Conservation (phyloP, 225 moss, liverwort and hornwort species). For the Physcomitrellopsis africana region DNA sequence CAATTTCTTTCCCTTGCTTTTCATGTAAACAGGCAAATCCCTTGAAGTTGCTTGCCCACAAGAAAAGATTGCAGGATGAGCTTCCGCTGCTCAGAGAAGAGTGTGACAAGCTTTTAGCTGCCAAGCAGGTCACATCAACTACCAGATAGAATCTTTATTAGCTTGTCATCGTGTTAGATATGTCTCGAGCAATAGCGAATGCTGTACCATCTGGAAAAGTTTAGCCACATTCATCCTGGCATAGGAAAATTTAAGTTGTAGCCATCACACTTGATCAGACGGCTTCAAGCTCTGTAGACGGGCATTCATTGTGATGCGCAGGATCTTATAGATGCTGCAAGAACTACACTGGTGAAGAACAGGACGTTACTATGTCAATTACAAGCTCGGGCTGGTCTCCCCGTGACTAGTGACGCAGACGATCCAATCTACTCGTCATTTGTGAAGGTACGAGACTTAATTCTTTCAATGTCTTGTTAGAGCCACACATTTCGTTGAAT, state of each 20-base stretch:
- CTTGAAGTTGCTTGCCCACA: conserved; percentile 49
- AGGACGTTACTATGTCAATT: conserved; percentile 48
- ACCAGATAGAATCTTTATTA: not conserved
- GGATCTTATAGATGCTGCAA: conserved; percentile 57
- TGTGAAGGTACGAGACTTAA: conserved; percentile 40
- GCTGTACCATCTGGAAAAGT: not conserved
- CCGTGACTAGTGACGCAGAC: conserved; percentile 44
- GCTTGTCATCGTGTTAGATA: conserved; percentile 11
- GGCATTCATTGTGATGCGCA: conserved; percentile 31
- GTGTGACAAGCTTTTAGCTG: conserved; percentile 61
- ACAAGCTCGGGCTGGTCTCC: conserved; percentile 59
- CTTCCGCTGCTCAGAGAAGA: conserved; percentile 59
- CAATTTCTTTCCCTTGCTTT: conserved; percentile 20
- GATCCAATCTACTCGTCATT: conserved; percentile 58
- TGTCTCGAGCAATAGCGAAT: conserved; percentile 3
- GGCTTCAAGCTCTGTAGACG: conserved; percentile 12
- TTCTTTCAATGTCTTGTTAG: not conserved
- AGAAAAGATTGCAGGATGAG: conserved; percentile 55
- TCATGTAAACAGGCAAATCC: conserved; percentile 52
- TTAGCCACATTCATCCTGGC: not conserved
- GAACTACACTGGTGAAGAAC: conserved; percentile 56
- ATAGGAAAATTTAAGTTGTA: not conserved
- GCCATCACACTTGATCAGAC: conserved; percentile 12
- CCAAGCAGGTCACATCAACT: conserved; percentile 52
- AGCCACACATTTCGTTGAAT: not conserved